Evolutionary conservation across 768 basidiomycete genomes (phyloP).

Genomic region (Boletus fagicola): DNA sequence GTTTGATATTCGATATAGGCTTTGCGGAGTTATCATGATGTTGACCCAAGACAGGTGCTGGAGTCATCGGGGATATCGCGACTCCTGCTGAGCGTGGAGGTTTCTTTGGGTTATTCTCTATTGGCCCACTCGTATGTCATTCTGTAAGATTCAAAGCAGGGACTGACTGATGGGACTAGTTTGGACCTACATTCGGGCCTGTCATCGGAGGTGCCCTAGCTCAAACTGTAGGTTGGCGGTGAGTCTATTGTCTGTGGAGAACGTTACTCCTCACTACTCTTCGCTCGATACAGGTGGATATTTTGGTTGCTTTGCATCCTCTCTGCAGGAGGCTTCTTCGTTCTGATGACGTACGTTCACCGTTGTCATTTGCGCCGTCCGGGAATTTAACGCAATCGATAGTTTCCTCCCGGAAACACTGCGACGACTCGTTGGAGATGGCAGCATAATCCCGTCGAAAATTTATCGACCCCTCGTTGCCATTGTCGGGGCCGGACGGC

Average conservation of each 20-base stretch:
- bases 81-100: conserved; percentile 70
- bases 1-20: background rate
- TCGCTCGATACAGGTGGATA: conserved; percentile 16
- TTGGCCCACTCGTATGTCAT: conserved; percentile 58
- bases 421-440: conserved; percentile 28
- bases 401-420: conserved; percentile 28
- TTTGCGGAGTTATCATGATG: background rate
- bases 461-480: conserved; percentile 30
- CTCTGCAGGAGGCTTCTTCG: conserved; percentile 12
- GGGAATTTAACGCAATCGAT: background rate
- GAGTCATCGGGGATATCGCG: conserved; percentile 77
- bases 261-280: background rate
- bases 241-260: conserved; percentile 3
- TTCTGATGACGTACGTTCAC: conserved; percentile 12
- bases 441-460: conserved; percentile 27
- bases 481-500: conserved; percentile 25
- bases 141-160: background rate
- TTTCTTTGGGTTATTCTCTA: conserved; percentile 63
- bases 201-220: conserved; percentile 55
- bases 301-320: conserved; percentile 24
- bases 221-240: conserved; percentile 65
- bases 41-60: conserved; percentile 48
- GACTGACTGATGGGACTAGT: conserved; percentile 27
- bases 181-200: conserved; percentile 54
- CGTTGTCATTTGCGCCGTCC: background rate